A percentile compares a stretch with the other conserved stretches of the same genome.
Conservation (phyloP, 345 rosid genomes). For the Mangifera indica region DNA sequence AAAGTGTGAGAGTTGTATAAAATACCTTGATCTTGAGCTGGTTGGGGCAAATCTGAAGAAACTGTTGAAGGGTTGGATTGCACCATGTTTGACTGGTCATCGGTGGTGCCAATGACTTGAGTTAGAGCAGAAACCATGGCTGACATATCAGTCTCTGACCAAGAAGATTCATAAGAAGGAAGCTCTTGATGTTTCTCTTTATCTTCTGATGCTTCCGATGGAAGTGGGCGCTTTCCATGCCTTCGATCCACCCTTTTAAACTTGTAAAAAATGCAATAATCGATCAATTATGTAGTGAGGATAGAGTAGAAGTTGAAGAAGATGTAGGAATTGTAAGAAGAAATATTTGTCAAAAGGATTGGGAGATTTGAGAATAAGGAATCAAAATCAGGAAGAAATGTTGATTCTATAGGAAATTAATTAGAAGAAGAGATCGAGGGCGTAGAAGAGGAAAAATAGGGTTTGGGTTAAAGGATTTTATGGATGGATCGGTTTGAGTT, state of each 20-base stretch:
- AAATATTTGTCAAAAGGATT: background rate
- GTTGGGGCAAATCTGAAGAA: constrained; percentile 22
- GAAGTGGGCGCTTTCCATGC: constrained; percentile 82
- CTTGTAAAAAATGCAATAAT: background rate
- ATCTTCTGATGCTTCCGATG: constrained; percentile 60
- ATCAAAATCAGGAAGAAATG: background rate
- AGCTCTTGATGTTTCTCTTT: constrained; percentile 24
- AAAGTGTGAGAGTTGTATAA: background rate
- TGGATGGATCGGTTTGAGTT: background rate
- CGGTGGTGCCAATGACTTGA: constrained; percentile 45
- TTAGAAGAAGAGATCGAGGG: background rate
- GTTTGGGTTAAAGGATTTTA: background rate
- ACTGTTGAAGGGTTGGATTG: constrained; percentile 18
- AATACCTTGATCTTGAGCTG: constrained; percentile 43
- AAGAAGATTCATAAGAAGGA: constrained; percentile 33
- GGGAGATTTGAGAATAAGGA: background rate
- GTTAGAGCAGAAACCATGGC: constrained; percentile 86
- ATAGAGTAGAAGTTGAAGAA: background rate
- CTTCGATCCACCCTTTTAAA: constrained; percentile 62
- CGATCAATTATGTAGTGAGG: background rate
- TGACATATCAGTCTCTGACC: constrained; percentile 69
- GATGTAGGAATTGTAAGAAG: background rate
- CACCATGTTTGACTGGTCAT: constrained; percentile 9
- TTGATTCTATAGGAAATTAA: background rate
- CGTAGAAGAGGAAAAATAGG: background rate